Evolutionary conservation across 1,139 yeast genomes (phyloP), one percentile per base, ranked within the genome.

Genomic region (Entelexis sorbosivorans): DNA sequence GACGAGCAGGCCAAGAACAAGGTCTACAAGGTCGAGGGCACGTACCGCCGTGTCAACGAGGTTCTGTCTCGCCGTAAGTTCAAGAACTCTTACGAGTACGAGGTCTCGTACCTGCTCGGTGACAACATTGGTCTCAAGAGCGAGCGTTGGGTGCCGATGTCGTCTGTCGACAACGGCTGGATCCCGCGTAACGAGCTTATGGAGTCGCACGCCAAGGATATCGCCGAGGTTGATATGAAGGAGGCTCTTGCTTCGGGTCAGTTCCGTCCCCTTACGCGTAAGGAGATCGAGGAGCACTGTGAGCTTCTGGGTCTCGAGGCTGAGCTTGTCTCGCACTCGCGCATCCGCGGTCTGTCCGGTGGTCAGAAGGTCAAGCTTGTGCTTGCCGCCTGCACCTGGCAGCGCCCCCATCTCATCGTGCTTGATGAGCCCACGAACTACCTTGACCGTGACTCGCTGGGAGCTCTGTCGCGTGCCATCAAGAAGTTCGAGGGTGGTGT

Each of bases 231-330:
- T 71, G 98, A 91, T 75, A 89, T 91, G 97, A 91, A 91, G 85
- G 98, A 91, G 79, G 98, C 98, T 73, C 82, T 91, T 73, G 97
- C 97, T 70, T 89, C 97, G 66, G 98, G 98, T 80, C 97, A 91
- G 81, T 91, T 91, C 94, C 88, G 98, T 78, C 95, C 98, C 61
- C 85, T 91, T 74, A 89, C 97, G 75, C 88, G 97, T 82, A 91
- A 91, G 82, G 98, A 91, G 79, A 91, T 91, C 68, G 98, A 91
- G 82, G 82, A 81, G 68, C 98, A 91, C 79, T 91, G 98, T 79
- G 81, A 87, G 65, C 84, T 87, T 93, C 79, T 91, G 77, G 98
- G 98, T 77, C 82, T 91, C 73, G 98, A 91, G 64, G 83, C 97
- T 68, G 98, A 91, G 79, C 83, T 91, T 74, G 98, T 91, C 73